Base-by-base conservation (phyloP, 176 grass and related monocot species). In the Paspalum notatum region DNA sequence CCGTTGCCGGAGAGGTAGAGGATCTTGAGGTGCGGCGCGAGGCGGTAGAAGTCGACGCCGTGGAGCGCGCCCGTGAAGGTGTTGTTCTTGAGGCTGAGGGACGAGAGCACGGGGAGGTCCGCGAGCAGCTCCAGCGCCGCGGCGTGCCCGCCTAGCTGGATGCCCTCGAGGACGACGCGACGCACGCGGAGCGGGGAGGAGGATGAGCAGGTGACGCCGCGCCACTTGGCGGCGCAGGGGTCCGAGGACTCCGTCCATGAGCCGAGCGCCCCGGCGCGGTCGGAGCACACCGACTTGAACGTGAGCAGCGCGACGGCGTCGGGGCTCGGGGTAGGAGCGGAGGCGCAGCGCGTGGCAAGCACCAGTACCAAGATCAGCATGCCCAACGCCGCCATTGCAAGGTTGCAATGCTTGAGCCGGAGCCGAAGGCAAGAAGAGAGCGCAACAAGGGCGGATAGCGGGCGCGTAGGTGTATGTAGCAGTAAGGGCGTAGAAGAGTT, bases 71-170 rank as follows among this genome's bases (percentile, higher is more conserved):
- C 92, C 9, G 79, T 65, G 64, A 94, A 98, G 13, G 77, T 78
- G 83, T 98, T 98, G 65, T 98, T 98, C 76, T 89, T 92, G 59
- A 98, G 83, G 81, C 95, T 98, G 13, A 98, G 90, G 75, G 90
- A 80, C 24, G 89, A 82, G 64, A 98, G 95, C 16, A 38, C 10
- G 9, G 72, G 85, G 32, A 98, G 85, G 1, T 21, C 55, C 5
- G 74, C 78, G 63, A 98, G 92, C 57, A 76, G 63, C 63, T 82
- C 77, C 45, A 98, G 12, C n/a, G 71, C 74, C 4, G 70, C 85
- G 55, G 80, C 79, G 72, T 84, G 22, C 2, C 92, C 92, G 21
- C 47, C 74, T 44, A 98, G 95, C n/a, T 13, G 59, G 16, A 94
- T 85, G 74, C 80, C 95, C 39, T 89, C 90, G 26, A 98, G 90